phyloP scores from a whole-genome alignment of 768 basidiomycete species.

The Russula sp. region DNA sequence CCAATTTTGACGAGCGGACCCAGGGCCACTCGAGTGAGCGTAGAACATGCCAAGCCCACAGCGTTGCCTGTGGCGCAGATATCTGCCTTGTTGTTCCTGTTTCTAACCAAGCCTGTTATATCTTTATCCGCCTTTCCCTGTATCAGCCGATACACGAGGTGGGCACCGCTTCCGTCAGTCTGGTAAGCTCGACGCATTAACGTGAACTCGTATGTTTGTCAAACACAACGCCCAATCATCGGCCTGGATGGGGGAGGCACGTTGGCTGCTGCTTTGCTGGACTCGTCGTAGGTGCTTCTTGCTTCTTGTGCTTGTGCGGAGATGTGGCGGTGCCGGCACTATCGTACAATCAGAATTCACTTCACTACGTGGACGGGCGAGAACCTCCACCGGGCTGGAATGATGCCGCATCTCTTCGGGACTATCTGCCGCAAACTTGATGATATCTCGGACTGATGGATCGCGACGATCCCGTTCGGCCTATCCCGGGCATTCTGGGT shows the following conservation, averaged over 20 bases:
- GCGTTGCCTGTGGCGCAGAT: neutral
- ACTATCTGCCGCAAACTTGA: no score
- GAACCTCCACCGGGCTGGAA: no score
- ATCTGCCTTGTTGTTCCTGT: neutral
- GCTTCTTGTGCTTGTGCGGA: neutral
- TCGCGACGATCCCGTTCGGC: no score
- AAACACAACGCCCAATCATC: neutral
- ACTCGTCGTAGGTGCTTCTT: neutral
- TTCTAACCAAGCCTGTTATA: neutral
- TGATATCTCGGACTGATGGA: no score
- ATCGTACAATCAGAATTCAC: neutral
- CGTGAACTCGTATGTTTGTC: neutral
- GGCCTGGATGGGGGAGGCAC: neutral
- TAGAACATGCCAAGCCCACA: neutral
- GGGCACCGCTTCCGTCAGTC: neutral
- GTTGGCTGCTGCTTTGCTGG: neutral
- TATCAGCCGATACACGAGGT: neutral
- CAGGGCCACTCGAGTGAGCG: neutral
- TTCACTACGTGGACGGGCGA: neutral
- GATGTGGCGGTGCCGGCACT: neutral
- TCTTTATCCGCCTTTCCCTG: neutral
- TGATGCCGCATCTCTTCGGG: no score
- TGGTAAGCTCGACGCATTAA: neutral
- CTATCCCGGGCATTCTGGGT: no score
- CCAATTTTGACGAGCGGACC: neutral